Percentiles rank a stretch among this genome's conserved stretches.
Conservation (phyloP, 2,329 filamentous ascomycete genomes). For the Alternaria hordeiaustralica region DNA sequence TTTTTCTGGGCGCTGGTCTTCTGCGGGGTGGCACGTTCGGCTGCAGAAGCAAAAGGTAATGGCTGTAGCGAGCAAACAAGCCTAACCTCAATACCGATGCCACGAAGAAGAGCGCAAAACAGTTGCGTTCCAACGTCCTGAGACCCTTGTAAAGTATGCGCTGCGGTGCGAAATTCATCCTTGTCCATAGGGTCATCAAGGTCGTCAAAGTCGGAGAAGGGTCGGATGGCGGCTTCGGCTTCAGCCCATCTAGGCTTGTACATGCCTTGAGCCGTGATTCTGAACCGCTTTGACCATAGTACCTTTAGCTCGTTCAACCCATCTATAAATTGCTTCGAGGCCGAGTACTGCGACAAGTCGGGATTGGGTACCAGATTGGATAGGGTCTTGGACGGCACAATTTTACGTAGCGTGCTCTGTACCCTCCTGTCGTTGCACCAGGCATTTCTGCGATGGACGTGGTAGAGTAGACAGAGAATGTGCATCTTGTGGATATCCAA, state of each 20-base stretch:
- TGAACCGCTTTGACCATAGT: slow-evolving; percentile 73
- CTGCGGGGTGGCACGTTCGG: slow-evolving; percentile 38
- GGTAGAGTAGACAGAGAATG: slow-evolving; percentile 79
- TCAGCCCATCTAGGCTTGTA: slow-evolving; percentile 72
- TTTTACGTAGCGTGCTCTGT: slow-evolving; percentile 60
- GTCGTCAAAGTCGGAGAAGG: slow-evolving; percentile 59
- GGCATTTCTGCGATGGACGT: slow-evolving; percentile 77
- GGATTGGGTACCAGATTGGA: slow-evolving; percentile 72
- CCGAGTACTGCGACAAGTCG: slow-evolving; percentile 74
- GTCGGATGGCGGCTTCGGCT: slow-evolving; percentile 64
- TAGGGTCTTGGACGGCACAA: slow-evolving; percentile 71
- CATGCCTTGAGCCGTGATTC: slow-evolving; percentile 64
- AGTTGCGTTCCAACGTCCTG: slow-evolving; percentile 89
- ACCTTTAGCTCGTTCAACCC: slow-evolving; percentile 74
- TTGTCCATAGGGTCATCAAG: slow-evolving; percentile 73
- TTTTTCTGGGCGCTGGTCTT: slow-evolving; percentile 29
- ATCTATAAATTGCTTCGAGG: slow-evolving; percentile 76
- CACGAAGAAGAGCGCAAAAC: slow-evolving; percentile 84
- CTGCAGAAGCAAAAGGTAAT: slow-evolving; percentile 67
- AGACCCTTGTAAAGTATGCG: slow-evolving; percentile 75
- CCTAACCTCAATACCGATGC: slow-evolving; percentile 79
- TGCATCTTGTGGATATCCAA: slow-evolving; percentile 86
- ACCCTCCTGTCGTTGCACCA: slow-evolving; percentile 84
- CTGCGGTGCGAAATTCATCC: slow-evolving; percentile 75
- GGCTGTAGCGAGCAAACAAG: slow-evolving; percentile 91